These are phyloP conservation scores for Phaeosphaeriaceae sp. DNA, from an alignment of 2,329 filamentous ascomycete species.

Conservation along the genomic window DNA sequence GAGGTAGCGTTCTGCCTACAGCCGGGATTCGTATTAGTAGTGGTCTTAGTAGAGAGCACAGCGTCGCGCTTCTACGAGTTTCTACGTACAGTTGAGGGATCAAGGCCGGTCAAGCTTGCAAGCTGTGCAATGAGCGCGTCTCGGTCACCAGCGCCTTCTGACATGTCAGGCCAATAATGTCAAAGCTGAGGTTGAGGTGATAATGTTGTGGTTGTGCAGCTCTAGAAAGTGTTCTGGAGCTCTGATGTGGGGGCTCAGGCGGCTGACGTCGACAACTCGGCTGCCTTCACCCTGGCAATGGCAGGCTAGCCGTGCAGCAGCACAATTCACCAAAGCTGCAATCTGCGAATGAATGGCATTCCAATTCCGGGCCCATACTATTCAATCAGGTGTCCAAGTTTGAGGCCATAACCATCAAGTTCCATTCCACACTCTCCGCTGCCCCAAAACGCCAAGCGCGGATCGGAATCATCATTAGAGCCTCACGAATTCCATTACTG, in stretches of 20 bases:
- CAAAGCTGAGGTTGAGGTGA: background rate
- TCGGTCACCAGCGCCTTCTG: slow-evolving; percentile 36
- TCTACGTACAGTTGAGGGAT: slow-evolving; percentile 42
- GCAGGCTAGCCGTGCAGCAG: background rate
- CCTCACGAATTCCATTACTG: slow-evolving; percentile 21
- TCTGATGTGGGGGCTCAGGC: slow-evolving; percentile 10
- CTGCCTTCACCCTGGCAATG: background rate
- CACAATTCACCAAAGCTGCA: background rate
- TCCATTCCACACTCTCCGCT: background rate
- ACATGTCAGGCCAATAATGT: slow-evolving; percentile 30
- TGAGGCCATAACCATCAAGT: background rate
- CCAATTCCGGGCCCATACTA: no score
- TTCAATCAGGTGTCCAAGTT: background rate
- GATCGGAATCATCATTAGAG: slow-evolving; percentile 13
- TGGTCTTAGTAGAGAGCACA: slow-evolving; percentile 1
- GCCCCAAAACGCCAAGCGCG: slow-evolving; percentile 15
- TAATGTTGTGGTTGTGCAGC: slow-evolving; percentile 5
- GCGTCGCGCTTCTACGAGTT: slow-evolving; percentile 30
- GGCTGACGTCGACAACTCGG: slow-evolving; percentile 24
- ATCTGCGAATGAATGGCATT: background rate
- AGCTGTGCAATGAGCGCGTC: slow-evolving; percentile 48
- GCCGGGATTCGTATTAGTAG: slow-evolving; percentile 28
- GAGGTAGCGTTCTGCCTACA: slow-evolving; percentile 54
- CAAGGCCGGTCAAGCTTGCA: slow-evolving; percentile 42
- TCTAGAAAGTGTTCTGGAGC: slow-evolving; percentile 11